Evolutionary conservation across 2,329 filamentous ascomycete species (phyloP).

Genomic region (Fonsecaea pugnacius): DNA sequence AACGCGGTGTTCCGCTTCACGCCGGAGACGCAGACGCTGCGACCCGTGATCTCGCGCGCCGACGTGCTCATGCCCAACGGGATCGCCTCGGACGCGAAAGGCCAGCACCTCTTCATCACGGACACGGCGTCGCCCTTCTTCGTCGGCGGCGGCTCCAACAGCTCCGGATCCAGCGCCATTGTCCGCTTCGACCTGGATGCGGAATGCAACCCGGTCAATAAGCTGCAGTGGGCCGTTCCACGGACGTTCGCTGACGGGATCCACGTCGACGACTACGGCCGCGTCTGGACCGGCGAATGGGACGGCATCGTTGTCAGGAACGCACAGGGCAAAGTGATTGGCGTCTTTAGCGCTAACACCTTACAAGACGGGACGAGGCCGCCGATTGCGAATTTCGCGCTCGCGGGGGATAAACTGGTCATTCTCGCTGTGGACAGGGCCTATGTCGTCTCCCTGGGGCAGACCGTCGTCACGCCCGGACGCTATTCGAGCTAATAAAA

Average conservation of each 20-base stretch:
- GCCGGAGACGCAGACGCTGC: neutral
- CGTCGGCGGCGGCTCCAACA: neutral
- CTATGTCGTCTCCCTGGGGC: neutral
- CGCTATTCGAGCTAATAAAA: too few relatives aligned
- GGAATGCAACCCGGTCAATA: neutral
- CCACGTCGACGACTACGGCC: neutral
- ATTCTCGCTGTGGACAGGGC: neutral
- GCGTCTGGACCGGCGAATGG: conserved; percentile 7
- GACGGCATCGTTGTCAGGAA: conserved; percentile 11
- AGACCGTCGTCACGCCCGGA: too few relatives aligned
- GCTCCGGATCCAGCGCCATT: neutral
- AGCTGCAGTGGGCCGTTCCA: neutral
- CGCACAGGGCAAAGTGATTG: neutral
- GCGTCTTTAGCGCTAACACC: neutral
- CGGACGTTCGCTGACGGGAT: conserved; percentile 1
- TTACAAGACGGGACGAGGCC: neutral
- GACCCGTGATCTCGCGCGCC: conserved; percentile 2
- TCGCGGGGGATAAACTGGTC: conserved; percentile 1
- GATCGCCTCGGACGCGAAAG: neutral
- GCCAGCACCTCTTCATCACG: neutral
- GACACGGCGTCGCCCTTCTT: conserved; percentile 7
- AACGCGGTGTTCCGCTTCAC: conserved; percentile 3
- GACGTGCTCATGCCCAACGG: conserved; percentile 10
- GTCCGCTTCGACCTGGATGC: conserved; percentile 3
- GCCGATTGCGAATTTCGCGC: conserved; percentile 2